Base-by-base conservation (phyloP, 345 rosid genomes). In the Populus davidiana region DNA sequence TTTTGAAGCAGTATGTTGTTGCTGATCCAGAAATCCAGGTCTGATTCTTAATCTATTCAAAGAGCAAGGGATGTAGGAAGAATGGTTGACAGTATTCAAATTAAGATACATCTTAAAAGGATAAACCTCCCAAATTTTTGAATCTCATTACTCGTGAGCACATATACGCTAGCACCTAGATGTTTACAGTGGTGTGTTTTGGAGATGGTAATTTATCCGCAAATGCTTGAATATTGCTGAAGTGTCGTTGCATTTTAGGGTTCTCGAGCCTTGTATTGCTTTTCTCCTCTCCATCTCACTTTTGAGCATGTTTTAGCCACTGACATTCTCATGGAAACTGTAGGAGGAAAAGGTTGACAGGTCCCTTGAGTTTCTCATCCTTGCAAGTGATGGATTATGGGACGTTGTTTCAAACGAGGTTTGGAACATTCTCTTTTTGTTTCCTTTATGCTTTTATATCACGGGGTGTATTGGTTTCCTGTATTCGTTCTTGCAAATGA, bases 21-120 rank as follows among this genome's bases (percentile, higher is more conserved):
- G 97, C 99, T 79, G 99, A 96, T 84, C 99, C 99, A 50, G 99
- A 96, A 87, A 96, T 94, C 86, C 97, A 89, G 95, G 95, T 92
- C 54, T 72, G 33, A 50, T 70, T 71, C 81, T 70, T 43, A 41
- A 74, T n/a, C 44, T 10, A 31, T 66, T 75, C 33, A 44, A 39
- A 16, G 35, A 73, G 54, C 67, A 61, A 73, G 9, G 17, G 33
- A n/a, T 31, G 25, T 27, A 67, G 59, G 38, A n/a, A 20, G 5
- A 54, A 23, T 29, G 33, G 10, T 75, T 35, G 9, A 16, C 50
- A 29, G 1, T 50, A 3, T 31, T 36, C 33, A 33, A 65, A 16
- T 74, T 9, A 3, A 59, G 66, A 35, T 33, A 14, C 2, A 14
- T 5, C 43, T 50, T 71, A 23, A 31, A 52, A 52, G 20, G 47